Evolutionary conservation across 225 moss, liverwort and hornwort genomes (phyloP).

Genomic region (Lunularia cruciata): DNA sequence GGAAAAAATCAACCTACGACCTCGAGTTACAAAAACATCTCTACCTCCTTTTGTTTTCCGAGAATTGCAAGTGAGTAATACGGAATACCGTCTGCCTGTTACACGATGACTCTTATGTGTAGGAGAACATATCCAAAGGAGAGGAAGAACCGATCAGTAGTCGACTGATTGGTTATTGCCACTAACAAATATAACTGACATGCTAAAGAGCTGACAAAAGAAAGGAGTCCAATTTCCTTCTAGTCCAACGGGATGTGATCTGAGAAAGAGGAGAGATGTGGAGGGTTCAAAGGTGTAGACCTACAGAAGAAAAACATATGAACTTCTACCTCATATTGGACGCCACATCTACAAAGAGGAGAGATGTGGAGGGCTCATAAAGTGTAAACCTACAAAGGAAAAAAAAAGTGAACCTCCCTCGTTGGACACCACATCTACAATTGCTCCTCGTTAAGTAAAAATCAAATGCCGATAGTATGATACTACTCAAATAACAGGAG

Average conservation of each 20-base stretch:
- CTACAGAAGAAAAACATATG: neutral
- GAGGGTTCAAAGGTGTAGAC: neutral
- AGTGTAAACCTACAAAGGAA: no score
- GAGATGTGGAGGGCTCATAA: no score
- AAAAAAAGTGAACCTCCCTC: no score
- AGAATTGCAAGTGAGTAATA: neutral
- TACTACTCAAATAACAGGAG: constrained; percentile 11
- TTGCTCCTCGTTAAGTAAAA: constrained; percentile 5
- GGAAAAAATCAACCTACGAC: constrained; percentile 15
- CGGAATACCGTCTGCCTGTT: no score
- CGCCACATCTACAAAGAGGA: neutral
- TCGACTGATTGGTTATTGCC: neutral
- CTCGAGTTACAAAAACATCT: neutral
- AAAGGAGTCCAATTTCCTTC: neutral
- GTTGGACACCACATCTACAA: neutral
- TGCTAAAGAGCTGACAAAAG: neutral
- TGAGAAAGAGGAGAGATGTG: neutral
- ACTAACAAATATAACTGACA: neutral
- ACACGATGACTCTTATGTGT: no score
- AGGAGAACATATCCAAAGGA: no score
- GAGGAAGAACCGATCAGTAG: no score
- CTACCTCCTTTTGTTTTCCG: constrained; percentile 2
- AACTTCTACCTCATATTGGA: neutral
- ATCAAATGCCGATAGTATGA: constrained; percentile 15
- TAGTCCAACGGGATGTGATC: no score